Conservation (phyloP, 495 filamentous ascomycete species). For the Annulohypoxylon stygium region DNA sequence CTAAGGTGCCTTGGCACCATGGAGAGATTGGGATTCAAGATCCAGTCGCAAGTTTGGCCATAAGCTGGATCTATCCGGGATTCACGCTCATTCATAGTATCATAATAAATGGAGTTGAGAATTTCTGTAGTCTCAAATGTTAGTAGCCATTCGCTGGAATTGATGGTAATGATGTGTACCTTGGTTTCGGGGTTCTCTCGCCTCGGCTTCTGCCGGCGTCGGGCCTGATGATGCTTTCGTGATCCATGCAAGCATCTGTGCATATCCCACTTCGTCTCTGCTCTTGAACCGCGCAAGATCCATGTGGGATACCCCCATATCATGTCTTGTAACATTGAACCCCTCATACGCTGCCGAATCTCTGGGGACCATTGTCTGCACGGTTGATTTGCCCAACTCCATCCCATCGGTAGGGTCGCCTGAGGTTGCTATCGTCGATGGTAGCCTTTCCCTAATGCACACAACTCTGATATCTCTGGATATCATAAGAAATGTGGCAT, state of each 20-base stretch:
- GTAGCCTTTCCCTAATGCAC: conserved; percentile 49
- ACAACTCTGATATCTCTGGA: conserved; percentile 52
- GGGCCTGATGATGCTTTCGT: conserved; percentile 47
- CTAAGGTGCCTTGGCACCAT: conserved; percentile 40
- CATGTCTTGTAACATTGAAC: conserved; percentile 48
- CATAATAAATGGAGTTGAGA: conserved; percentile 50
- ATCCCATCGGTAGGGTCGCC: conserved; percentile 43
- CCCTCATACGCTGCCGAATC: conserved; percentile 48
- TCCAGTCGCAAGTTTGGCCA: conserved; percentile 52
- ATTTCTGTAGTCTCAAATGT: conserved; percentile 44
- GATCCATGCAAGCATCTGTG: conserved; percentile 44
- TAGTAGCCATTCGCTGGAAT: background rate
- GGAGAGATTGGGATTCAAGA: conserved; percentile 45
- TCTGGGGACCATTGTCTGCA: conserved; percentile 51
- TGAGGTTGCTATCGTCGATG: conserved; percentile 45
- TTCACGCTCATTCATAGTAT: conserved; percentile 52
- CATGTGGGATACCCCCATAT: conserved; percentile 41
- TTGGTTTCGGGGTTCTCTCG: conserved; percentile 52
- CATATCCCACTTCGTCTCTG: conserved; percentile 47
- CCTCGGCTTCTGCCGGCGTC: conserved; percentile 42
- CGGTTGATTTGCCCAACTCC: conserved; percentile 45
- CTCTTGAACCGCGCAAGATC: conserved; percentile 47
- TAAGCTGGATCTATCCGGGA: conserved; percentile 49
- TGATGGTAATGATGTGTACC: conserved; percentile 29
- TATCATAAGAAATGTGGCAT: conserved; percentile 47